phyloP scores from a whole-genome alignment of 2,329 filamentous ascomycete genomes.

The Fusarium decemcellulare region DNA sequence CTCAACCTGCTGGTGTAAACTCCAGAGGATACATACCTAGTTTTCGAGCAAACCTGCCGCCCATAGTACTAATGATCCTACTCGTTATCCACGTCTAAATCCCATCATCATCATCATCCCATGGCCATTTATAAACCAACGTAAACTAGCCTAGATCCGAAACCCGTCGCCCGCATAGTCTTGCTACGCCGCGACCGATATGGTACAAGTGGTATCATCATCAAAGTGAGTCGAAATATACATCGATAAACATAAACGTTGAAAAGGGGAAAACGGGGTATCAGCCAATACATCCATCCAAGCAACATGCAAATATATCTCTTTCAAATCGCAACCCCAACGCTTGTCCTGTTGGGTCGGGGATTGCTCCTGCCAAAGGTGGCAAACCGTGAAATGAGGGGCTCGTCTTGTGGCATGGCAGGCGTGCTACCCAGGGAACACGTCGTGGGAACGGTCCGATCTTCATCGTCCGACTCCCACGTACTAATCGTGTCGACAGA shows the following conservation, averaged over 20 bases:
- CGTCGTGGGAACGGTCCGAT: slow-evolving; percentile 62
- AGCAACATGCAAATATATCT: background rate
- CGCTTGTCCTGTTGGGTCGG: slow-evolving; percentile 36
- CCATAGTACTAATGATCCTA: slow-evolving; percentile 6
- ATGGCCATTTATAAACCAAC: slow-evolving; percentile 17
- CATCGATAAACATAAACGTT: slow-evolving; percentile 33
- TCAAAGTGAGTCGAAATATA: slow-evolving; percentile 24
- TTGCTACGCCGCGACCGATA: slow-evolving; percentile 27
- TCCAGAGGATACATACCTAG: background rate
- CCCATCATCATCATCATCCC: slow-evolving; percentile 21
- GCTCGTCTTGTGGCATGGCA: slow-evolving; percentile 55
- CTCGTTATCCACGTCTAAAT: slow-evolving; percentile 5
- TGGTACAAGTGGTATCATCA: slow-evolving; percentile 45
- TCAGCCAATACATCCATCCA: slow-evolving; percentile 31
- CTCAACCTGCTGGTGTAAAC: background rate
- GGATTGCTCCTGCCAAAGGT: slow-evolving; percentile 49
- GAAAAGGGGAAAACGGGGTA: slow-evolving; percentile 32
- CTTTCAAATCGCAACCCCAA: slow-evolving; percentile 50
- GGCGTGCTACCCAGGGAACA: slow-evolving; percentile 65
- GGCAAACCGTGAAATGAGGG: slow-evolving; percentile 53
- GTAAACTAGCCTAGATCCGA: background rate
- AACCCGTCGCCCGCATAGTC: slow-evolving; percentile 28
- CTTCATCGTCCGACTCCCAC: slow-evolving; percentile 63
- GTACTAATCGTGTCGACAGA: slow-evolving; percentile 65
- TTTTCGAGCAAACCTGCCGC: slow-evolving; percentile 40